phyloP scores from a whole-genome alignment of 148 eudicot species.

The Salicornia ramosissima region DNA sequence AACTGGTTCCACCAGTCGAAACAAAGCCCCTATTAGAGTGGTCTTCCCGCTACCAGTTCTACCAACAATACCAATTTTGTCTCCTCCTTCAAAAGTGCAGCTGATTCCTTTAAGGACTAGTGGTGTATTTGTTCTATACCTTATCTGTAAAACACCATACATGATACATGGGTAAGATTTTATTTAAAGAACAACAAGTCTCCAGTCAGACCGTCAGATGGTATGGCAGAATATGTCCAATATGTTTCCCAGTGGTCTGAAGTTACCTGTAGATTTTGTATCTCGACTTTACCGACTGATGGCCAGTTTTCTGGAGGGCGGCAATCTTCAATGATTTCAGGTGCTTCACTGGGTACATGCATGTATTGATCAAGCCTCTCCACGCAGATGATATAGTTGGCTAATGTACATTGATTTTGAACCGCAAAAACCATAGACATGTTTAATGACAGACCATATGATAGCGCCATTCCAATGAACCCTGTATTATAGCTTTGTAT shows the following conservation, averaged over 20 bases:
- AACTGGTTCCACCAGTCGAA: constrained; percentile 76
- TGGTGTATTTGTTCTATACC: constrained; percentile 70
- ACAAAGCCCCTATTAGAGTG: constrained; percentile 81
- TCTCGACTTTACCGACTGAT: constrained; percentile 67
- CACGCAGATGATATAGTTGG: constrained; percentile 78
- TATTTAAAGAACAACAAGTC: too few relatives aligned
- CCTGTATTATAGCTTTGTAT: constrained; percentile 43
- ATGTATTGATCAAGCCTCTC: constrained; percentile 88
- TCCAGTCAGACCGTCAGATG: too few relatives aligned
- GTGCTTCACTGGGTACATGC: constrained; percentile 85
- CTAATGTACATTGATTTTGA: constrained; percentile 74
- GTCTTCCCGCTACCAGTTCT: constrained; percentile 95
- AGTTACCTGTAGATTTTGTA: constrained; percentile 65
- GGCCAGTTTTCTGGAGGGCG: constrained; percentile 85
- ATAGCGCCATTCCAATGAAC: constrained; percentile 90
- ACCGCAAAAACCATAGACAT: constrained; percentile 64
- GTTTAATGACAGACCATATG: constrained; percentile 88
- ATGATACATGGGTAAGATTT: constrained; percentile 8
- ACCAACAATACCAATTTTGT: constrained; percentile 84
- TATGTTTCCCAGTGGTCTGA: neutral
- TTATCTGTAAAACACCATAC: constrained; percentile 40
- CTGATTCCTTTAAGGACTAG: constrained; percentile 75
- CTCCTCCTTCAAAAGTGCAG: constrained; percentile 87
- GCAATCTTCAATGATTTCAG: constrained; percentile 56
- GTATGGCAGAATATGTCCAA: too few relatives aligned